Conservation (phyloP, 345 rosid species). For the Orychophragmus violaceus region DNA sequence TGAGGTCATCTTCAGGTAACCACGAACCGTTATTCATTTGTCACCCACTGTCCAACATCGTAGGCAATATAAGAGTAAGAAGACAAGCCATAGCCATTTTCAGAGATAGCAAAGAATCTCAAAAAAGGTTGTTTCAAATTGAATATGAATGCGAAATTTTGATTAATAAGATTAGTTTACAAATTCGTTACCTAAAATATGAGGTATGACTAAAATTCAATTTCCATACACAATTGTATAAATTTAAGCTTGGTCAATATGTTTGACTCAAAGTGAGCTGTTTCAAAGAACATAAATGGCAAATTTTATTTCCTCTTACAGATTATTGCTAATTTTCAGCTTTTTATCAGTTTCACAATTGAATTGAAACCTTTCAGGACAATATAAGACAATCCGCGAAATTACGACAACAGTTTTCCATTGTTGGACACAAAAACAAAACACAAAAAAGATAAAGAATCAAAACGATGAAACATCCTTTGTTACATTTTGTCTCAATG, state of each 20-base stretch:
- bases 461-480: background rate
- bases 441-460: background rate
- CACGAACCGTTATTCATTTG: slow-evolving; percentile 43
- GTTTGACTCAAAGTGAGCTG: background rate
- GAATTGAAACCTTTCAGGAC: background rate
- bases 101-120: no score
- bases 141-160: no score
- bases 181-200: no score
- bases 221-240: no score
- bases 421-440: background rate
- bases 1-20: slow-evolving; percentile 49
- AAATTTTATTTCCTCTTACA: background rate
- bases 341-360: background rate
- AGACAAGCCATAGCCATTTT: no score
- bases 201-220: no score
- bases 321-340: no score
- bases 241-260: no score
- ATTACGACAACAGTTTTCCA: background rate
- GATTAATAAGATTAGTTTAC: no score
- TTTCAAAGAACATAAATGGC: slow-evolving; percentile 12
- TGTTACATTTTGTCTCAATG: background rate
- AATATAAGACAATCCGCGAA: background rate
- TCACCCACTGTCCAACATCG: slow-evolving; percentile 20
- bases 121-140: no score
- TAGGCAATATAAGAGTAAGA: no score